Conservation (phyloP, 2,329 filamentous ascomycete genomes). For the Cladosporium sp. region DNA sequence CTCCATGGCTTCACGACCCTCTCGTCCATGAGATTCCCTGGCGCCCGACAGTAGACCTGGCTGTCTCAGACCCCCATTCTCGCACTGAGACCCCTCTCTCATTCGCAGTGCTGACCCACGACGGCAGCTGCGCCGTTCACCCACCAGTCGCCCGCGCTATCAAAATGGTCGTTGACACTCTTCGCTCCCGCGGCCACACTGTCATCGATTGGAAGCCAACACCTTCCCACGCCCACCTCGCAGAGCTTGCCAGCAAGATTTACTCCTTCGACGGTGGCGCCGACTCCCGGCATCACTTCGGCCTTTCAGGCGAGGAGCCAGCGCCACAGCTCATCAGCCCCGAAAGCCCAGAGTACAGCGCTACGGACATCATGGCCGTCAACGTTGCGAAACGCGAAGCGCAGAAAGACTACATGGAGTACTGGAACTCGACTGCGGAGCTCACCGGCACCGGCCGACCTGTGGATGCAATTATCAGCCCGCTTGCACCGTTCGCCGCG, state of each 20-base stretch:
- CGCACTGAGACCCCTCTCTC: slow-evolving; percentile 42
- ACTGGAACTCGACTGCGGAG: slow-evolving; percentile 59
- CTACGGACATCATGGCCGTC: slow-evolving; percentile 45
- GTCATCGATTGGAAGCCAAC: slow-evolving; percentile 62
- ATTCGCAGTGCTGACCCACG: slow-evolving; percentile 56
- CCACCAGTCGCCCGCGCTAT: slow-evolving; percentile 60
- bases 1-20: slow-evolving; percentile 68
- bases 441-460: slow-evolving; percentile 48
- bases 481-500: slow-evolving; percentile 53
- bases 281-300: slow-evolving; percentile 53
- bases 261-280: slow-evolving; percentile 53
- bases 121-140: slow-evolving; percentile 53
- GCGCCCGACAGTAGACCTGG: slow-evolving; percentile 51
- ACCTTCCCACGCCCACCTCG: slow-evolving; percentile 43
- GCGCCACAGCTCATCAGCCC: slow-evolving; percentile 47
- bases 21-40: slow-evolving; percentile 66
- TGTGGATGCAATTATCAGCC: slow-evolving; percentile 58
- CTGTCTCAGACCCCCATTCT: slow-evolving; percentile 33
- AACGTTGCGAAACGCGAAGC: slow-evolving; percentile 57
- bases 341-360: slow-evolving; percentile 40
- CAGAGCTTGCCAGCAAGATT: slow-evolving; percentile 37
- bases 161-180: slow-evolving; percentile 49
- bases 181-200: slow-evolving; percentile 57
- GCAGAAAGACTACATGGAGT: slow-evolving; percentile 62
- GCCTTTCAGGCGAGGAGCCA: slow-evolving; percentile 56